Evolutionary conservation across 2,329 filamentous ascomycete species (phyloP).

Genomic region (Alternaria arborescens): DNA sequence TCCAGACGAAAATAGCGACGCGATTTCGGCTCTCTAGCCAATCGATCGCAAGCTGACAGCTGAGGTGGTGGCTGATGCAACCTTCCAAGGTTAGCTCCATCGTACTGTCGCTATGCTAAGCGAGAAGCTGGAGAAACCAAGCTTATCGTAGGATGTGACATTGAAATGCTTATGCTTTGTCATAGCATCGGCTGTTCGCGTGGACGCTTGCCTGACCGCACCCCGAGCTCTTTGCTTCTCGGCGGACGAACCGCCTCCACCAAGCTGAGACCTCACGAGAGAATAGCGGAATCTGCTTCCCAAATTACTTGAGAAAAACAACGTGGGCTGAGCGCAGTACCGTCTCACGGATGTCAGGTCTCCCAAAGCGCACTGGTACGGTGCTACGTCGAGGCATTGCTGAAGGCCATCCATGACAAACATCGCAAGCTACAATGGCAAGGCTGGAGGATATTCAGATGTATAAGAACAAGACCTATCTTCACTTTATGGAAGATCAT

Average conservation of each 20-base stretch:
- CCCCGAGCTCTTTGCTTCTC: neutral
- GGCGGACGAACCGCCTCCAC: slow-evolving; percentile 6
- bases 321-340: neutral
- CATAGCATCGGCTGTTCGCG: neutral
- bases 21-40: neutral
- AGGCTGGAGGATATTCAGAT: neutral
- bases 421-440: neutral
- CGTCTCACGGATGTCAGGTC: neutral
- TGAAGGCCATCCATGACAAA: neutral
- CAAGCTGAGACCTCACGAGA: slow-evolving; percentile 8
- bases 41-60: slow-evolving; percentile 1
- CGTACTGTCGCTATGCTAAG: neutral
- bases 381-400: slow-evolving; percentile 7
- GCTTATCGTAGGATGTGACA: neutral
- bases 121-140: neutral
- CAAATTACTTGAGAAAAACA: neutral
- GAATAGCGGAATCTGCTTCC: neutral
- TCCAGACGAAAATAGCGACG: slow-evolving; percentile 2
- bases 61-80: slow-evolving; percentile 4
- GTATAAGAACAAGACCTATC: slow-evolving; percentile 7
- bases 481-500: neutral
- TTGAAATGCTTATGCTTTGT: neutral
- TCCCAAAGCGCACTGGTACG: neutral
- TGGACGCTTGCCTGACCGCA: slow-evolving; percentile 1
- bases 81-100: neutral